These are phyloP conservation scores for Emiliania huxleyi DNA, from an alignment of 78 protist species.

Conservation along the genomic window DNA sequence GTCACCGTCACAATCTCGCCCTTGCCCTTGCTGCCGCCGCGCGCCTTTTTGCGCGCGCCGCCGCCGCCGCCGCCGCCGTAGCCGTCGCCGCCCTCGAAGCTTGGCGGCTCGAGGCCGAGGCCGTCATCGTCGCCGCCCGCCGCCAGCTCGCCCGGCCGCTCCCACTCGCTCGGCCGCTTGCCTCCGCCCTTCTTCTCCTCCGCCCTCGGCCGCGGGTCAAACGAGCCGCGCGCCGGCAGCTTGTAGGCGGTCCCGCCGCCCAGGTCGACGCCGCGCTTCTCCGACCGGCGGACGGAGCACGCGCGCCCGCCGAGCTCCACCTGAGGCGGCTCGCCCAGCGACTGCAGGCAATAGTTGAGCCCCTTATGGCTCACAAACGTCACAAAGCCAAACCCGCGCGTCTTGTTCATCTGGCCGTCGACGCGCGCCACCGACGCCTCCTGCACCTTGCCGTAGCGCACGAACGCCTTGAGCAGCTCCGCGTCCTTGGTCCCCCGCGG, in stretches of 20 bases:
- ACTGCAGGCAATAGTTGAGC: neutral
- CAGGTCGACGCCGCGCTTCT: too few relatives aligned
- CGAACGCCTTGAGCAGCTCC: neutral
- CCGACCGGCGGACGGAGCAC: neutral
- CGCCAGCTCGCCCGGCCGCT: neutral
- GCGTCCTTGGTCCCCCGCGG: neutral
- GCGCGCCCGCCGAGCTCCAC: neutral
- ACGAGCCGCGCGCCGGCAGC: neutral
- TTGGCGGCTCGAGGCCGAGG: too few relatives aligned
- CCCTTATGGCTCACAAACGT: neutral
- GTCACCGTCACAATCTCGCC: neutral
- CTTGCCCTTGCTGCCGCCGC: neutral
- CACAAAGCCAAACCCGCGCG: conserved; percentile 27
- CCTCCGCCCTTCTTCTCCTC: too few relatives aligned
- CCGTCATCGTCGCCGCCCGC: neutral
- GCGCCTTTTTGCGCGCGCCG: too few relatives aligned
- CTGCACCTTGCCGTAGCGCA: conserved; percentile 5
- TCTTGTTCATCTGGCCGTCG: neutral
- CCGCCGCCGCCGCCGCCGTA: neutral
- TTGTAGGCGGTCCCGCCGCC: too few relatives aligned
- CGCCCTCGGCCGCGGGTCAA: too few relatives aligned
- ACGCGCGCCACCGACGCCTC: neutral
- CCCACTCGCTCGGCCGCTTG: too few relatives aligned
- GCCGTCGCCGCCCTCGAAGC: neutral
- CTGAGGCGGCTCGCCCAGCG: neutral